These are phyloP conservation scores for Starmera caribaea DNA, from an alignment of 805 yeast species.

Conservation along the genomic window DNA sequence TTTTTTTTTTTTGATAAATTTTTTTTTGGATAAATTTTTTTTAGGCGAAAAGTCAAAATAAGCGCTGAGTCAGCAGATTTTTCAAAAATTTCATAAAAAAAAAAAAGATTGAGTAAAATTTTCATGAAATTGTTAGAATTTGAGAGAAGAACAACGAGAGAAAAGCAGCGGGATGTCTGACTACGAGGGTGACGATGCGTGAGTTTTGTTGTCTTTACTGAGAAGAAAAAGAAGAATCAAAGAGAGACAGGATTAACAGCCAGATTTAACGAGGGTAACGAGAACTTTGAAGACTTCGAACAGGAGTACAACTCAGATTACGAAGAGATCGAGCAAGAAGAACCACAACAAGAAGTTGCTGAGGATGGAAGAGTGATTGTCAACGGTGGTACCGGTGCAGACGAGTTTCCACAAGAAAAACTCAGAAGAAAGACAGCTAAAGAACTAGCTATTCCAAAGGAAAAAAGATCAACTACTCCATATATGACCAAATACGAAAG, in stretches of 20 bases:
- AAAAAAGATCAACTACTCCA: constrained; percentile 89
- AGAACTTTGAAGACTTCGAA: constrained; percentile 72
- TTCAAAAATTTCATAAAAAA: neutral
- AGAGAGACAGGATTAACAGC: neutral
- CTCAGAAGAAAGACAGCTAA: constrained; percentile 53
- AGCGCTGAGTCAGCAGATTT: neutral
- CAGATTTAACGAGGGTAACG: constrained; percentile 56
- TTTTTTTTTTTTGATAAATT: too few relatives aligned
- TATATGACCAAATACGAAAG: constrained; percentile 98
- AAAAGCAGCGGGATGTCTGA: constrained; percentile 34
- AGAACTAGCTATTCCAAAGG: constrained; percentile 83
- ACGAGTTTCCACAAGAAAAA: constrained; percentile 31
- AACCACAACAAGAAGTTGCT: constrained; percentile 28
- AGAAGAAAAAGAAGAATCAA: neutral
- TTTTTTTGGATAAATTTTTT: too few relatives aligned
- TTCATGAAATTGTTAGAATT: neutral
- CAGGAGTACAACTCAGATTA: constrained; percentile 77
- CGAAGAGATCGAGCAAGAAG: constrained; percentile 32
- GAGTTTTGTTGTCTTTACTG: constrained; percentile 8
- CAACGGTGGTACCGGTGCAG: constrained; percentile 59
- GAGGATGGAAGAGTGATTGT: constrained; percentile 66
- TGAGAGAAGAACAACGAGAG: too few relatives aligned
- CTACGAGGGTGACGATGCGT: constrained; percentile 38
- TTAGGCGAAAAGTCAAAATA: too few relatives aligned
- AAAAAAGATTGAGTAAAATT: neutral